Percentiles rank a stretch among this genome's conserved stretches.
Evolutionary conservation across 345 rosid genomes (phyloP).

Genomic region (Erysimum cheiranthoides): DNA sequence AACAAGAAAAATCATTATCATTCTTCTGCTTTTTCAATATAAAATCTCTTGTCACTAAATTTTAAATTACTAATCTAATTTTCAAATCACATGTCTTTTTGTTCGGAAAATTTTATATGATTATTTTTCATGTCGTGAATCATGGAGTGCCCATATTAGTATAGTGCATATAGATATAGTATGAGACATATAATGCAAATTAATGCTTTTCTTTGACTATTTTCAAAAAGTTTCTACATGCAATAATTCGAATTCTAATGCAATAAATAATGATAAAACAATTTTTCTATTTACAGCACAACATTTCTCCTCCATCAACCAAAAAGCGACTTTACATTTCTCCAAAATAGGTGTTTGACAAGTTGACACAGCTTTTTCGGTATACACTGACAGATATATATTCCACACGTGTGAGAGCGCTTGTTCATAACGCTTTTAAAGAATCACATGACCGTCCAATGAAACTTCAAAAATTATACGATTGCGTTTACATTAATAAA

Average conservation of each 20-base stretch:
- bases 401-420: conserved; percentile 15
- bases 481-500: too few relatives aligned
- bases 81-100: not conserved
- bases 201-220: not conserved
- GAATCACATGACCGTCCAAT: not conserved
- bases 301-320: not conserved
- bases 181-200: not conserved
- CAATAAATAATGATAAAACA: not conserved
- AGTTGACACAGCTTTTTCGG: not conserved
- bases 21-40: not conserved
- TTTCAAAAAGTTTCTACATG: not conserved
- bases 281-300: not conserved
- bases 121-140: not conserved
- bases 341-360: conserved; percentile 4
- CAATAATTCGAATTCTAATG: not conserved
- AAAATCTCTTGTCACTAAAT: not conserved
- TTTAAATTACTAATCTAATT: not conserved
- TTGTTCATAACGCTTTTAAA: not conserved
- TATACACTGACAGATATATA: not conserved
- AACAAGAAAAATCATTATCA: not conserved
- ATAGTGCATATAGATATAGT: not conserved
- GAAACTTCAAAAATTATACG: too few relatives aligned
- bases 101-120: too few relatives aligned
- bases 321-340: not conserved
- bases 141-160: not conserved